Conservation (phyloP, 768 basidiomycete genomes). For the Rhodotorula taiwanensis region DNA sequence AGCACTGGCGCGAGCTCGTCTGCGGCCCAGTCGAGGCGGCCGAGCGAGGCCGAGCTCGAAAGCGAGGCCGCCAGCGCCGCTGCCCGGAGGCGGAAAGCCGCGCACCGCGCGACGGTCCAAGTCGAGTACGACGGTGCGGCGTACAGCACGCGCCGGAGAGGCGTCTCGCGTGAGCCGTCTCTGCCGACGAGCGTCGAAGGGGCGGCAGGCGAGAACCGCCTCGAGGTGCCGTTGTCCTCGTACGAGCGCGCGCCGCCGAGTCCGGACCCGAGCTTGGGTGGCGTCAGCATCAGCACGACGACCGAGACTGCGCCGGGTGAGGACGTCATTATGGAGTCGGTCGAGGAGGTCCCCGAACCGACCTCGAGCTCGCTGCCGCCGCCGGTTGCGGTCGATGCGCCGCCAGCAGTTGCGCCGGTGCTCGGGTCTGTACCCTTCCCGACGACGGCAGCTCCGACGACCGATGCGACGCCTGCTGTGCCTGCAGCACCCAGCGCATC, state of each 20-base stretch:
- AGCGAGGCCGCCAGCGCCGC: not conserved
- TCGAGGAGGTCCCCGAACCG: constrained; percentile 6
- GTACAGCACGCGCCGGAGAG: not conserved
- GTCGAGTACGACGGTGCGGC: constrained; percentile 73
- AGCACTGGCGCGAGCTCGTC: not conserved
- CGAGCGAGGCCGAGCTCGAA: not conserved
- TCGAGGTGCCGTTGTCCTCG: not conserved
- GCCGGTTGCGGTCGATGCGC: not conserved
- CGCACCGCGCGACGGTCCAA: constrained; percentile 82
- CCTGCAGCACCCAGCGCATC: no score
- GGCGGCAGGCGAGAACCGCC: not conserved
- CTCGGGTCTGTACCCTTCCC: not conserved
- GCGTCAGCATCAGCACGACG: constrained; percentile 20
- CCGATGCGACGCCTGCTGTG: not conserved
- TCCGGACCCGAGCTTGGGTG: constrained; percentile 12
- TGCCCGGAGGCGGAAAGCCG: constrained; percentile 49
- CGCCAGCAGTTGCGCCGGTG: constrained; percentile 1
- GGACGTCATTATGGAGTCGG: constrained; percentile 26
- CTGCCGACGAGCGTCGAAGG: not conserved
- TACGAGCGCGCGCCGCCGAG: not conserved
- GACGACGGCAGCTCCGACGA: not conserved
- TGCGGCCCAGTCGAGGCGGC: not conserved
- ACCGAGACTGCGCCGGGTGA: constrained; percentile 21
- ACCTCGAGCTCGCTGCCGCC: not conserved
- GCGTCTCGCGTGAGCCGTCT: not conserved